A percentile compares a stretch with the other conserved stretches of the same genome.
These are phyloP conservation scores for Meira nashicola DNA, from an alignment of 1,284 basidiomycete genomes.

Conservation along the genomic window DNA sequence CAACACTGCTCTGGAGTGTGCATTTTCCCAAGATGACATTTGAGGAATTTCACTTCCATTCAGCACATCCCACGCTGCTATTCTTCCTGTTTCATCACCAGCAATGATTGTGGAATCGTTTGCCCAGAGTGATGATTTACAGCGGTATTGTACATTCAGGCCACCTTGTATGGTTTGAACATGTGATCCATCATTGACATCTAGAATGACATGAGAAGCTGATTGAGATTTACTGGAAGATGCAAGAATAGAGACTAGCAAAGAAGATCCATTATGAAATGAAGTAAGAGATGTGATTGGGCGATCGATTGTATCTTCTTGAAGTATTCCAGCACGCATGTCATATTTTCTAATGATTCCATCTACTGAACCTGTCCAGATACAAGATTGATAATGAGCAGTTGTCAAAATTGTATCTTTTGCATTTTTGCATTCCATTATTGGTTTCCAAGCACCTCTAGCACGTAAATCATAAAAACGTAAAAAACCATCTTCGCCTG, in stretches of 20 bases:
- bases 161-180: constrained; percentile 82
- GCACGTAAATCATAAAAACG: constrained; percentile 57
- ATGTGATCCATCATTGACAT: constrained; percentile 72
- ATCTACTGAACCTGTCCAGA: constrained; percentile 77
- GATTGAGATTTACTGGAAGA: constrained; percentile 49
- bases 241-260: constrained; percentile 73
- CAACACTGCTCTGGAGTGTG: constrained; percentile 68
- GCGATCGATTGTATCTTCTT: constrained; percentile 80
- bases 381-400: constrained; percentile 59
- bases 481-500: constrained; percentile 37
- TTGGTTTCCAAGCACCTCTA: constrained; percentile 60
- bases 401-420: constrained; percentile 70
- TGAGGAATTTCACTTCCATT: constrained; percentile 63
- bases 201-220: constrained; percentile 77
- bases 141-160: constrained; percentile 68
- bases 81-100: constrained; percentile 80
- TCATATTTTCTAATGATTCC: constrained; percentile 89
- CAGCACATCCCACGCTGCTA: constrained; percentile 90
- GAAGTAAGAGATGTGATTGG: constrained; percentile 67
- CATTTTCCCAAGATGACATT: too few species aligned
- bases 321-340: constrained; percentile 80
- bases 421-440: constrained; percentile 87
- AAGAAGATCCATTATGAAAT: constrained; percentile 67
- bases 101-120: constrained; percentile 65
- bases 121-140: constrained; percentile 66